Conservation (phyloP, 2,329 filamentous ascomycete species). For the Fusarium tricinctum region DNA sequence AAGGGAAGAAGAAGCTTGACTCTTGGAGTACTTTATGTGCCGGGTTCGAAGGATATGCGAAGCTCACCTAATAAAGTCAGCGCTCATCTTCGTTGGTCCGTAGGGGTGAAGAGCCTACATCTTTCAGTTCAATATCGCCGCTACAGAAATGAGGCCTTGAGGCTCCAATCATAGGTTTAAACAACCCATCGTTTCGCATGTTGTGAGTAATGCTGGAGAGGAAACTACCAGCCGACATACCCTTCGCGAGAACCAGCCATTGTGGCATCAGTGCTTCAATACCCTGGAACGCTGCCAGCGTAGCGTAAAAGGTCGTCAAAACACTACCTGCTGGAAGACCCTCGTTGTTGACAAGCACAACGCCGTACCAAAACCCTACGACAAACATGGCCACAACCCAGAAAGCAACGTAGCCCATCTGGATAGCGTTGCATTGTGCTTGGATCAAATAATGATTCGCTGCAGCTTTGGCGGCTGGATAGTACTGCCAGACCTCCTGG, state of each 20-base stretch:
- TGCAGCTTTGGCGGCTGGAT: slow-evolving; percentile 67
- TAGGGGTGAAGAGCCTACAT: background rate
- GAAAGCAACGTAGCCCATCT: slow-evolving; percentile 80
- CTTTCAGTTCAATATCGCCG: slow-evolving; percentile 69
- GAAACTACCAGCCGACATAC: slow-evolving; percentile 77
- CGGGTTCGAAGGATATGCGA: slow-evolving; percentile 82
- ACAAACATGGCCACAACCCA: slow-evolving; percentile 85
- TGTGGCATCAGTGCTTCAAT: slow-evolving; percentile 82
- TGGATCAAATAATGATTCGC: slow-evolving; percentile 76
- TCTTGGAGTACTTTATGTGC: slow-evolving; percentile 70
- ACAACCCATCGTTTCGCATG: background rate
- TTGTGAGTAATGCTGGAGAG: slow-evolving; percentile 65
- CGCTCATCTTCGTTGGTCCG: accelerated
- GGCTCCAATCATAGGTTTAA: slow-evolving; percentile 13
- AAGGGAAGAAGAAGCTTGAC: slow-evolving; percentile 77
- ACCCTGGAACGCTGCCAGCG: slow-evolving; percentile 80
- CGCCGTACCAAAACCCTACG: slow-evolving; percentile 90
- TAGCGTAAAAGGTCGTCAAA: slow-evolving; percentile 88
- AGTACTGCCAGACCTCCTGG: slow-evolving; percentile 77
- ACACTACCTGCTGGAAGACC: slow-evolving; percentile 75
- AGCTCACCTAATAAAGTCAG: slow-evolving; percentile 72
- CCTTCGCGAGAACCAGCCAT: slow-evolving; percentile 82
- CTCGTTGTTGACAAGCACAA: slow-evolving; percentile 72
- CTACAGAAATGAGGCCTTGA: slow-evolving; percentile 61
- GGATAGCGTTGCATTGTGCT: slow-evolving; percentile 76